Evolutionary conservation across 2,329 filamentous ascomycete species (phyloP), one percentile per base, ranked within the genome.

Genomic region (Paracamarosporium sp.): DNA sequence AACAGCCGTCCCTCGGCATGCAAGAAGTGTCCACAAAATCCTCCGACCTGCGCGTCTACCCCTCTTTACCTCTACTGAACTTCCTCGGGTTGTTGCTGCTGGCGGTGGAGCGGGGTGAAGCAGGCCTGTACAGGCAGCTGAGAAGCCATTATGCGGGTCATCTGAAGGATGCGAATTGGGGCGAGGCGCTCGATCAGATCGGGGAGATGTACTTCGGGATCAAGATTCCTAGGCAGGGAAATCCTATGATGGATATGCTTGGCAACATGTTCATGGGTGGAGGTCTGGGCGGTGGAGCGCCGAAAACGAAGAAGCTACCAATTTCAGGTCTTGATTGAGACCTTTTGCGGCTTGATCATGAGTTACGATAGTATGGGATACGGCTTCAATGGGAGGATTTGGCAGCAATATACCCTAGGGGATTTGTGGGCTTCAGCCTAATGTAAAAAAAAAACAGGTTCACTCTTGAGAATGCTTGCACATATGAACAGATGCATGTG

Each of bases 161-260:
- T 70, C 85, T 98, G 57, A 88, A 88, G 68, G 94, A 98, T 67
- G 82, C 88, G 1, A 83, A 84, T 12, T 98, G 94, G 94, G 86
- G 88, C 31, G 93, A 83, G 59, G 85, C 92, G 24, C 80, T 99
- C 59, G 90, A 93, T 67, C 88, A 92, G 76, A 89, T 99, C 68
- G 94, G 90, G 47, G 94, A 99, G 81, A 93, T 97, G 87, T 99
- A 98, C 82, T 99, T 99, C 79, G 88, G 88, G 33, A 96, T 99
- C 75, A 86, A 88, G 80, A 89, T 93, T 72, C 94, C 93, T 45
- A 86, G 90, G 70, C 92, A 97, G 81, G 90, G 89, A 63, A 98
- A 98, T 76, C 93, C 93, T 3, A 82, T 99, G 76, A 87, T 98
- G 78, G 95, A 99, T 75, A 98, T 99, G 93, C 96, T 99, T 91